These are phyloP conservation scores for Fusarium sp. DNA, from an alignment of 2,329 filamentous ascomycete genomes.

Conservation along the genomic window DNA sequence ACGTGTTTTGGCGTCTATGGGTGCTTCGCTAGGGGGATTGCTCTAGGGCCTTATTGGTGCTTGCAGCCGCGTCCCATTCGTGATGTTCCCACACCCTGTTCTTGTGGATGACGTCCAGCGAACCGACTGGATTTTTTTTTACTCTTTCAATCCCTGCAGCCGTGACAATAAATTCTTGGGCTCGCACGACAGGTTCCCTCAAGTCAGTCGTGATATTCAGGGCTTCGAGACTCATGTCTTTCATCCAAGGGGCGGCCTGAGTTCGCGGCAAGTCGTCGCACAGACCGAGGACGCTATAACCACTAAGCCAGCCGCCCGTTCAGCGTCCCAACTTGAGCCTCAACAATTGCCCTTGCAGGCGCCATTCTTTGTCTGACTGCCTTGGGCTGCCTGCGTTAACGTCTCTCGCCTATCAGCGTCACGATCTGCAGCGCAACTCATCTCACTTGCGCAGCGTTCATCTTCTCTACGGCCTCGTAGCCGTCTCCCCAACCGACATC, in stretches of 20 bases:
- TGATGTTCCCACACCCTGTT: conserved; percentile 13
- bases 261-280: conserved; percentile 8
- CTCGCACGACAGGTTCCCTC: neutral
- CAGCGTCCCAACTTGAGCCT: conserved; percentile 23
- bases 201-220: neutral
- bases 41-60: conserved; percentile 17
- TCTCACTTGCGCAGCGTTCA: neutral
- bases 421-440: neutral
- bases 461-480: conserved; percentile 46
- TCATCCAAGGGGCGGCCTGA: neutral
- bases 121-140: neutral
- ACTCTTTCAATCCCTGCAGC: conserved; percentile 6
- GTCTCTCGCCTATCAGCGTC: neutral
- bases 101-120: conserved; percentile 27
- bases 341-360: conserved; percentile 1
- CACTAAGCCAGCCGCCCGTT: conserved; percentile 7
- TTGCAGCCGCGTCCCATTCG: conserved; percentile 26
- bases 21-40: conserved; percentile 8
- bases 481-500: conserved; percentile 35
- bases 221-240: conserved; percentile 3
- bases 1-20: conserved; percentile 40
- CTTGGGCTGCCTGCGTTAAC: neutral
- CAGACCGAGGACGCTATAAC: conserved; percentile 13
- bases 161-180: conserved; percentile 1
- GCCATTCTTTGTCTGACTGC: neutral